Evolutionary conservation across 2,329 filamentous ascomycete genomes (phyloP), one percentile per base, ranked within the genome.

Genomic region (Colletotrichum sublineola): DNA sequence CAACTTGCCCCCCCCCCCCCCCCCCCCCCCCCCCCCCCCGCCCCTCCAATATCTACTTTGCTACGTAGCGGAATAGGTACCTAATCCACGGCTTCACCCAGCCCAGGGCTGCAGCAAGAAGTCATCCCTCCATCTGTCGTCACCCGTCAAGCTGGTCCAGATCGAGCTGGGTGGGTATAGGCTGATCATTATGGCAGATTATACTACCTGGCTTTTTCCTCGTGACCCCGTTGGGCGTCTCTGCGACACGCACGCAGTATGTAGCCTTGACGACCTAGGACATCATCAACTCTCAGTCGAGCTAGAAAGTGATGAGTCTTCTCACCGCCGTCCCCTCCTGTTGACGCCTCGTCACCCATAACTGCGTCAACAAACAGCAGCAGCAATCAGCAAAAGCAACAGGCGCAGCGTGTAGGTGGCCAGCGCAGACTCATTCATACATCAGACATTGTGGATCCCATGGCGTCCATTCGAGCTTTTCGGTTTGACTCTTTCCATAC

Each of bases 81-180:
- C 24, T 24, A 24, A 24, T 24, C 24, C 24, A 24, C 24, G 24
- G 24, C 24, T 24, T 53, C 29, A n/a, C 14, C 60, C 60, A 40
- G 42, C 15, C 40, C 40, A 29, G 38, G 9, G 18, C 38, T 31
- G 33, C 33, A 36, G 33, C 57, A 14, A 31, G 40, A 33, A 42
- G 11, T 20, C 24, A 50, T 38, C 40, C 68, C 68, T 71, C 57
- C 57, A 63, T 58, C 57, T 68, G 68, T 71, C 58, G 68, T 71
- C 58, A 71, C 50, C 44, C 50, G 50, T 33, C 33, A 31, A 18
- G 56, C 48, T 62, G 63, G 56, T 57, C 68, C 46, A 40, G 33
- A 57, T 68, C 50, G 33, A 71, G 48, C 52, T 55, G 63, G 40
- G 40, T 42, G 42, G 40, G 38, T 33, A 48, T 33, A 2, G 56